A percentile compares a stretch with the other conserved stretches of the same genome.
Evolutionary conservation across 371 early-diverging fungal species (phyloP).

Genomic region (Nematocida displodere): DNA sequence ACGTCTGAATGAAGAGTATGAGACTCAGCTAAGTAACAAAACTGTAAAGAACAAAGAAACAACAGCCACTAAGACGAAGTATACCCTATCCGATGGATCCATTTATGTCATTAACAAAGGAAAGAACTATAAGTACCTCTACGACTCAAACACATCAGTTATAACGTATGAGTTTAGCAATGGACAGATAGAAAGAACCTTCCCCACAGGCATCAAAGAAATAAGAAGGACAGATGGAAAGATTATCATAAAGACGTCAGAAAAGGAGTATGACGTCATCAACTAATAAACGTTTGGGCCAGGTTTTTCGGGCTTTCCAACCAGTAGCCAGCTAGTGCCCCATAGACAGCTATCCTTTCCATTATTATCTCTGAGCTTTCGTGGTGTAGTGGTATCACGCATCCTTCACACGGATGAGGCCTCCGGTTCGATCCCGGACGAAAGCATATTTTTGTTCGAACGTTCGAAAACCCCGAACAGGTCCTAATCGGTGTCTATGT

Average conservation of each 20-base stretch:
- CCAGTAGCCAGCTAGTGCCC: too few relatives aligned
- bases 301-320: background rate
- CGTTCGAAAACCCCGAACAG: too few relatives aligned
- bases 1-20: slow-evolving; percentile 60
- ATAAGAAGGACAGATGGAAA: slow-evolving; percentile 64
- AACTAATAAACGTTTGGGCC: background rate
- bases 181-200: slow-evolving; percentile 66
- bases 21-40: slow-evolving; percentile 56
- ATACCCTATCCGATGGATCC: slow-evolving; percentile 64
- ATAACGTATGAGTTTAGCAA: slow-evolving; percentile 67
- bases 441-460: slow-evolving; percentile 57
- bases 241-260: slow-evolving; percentile 60
- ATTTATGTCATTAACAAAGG: slow-evolving; percentile 62
- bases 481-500: background rate
- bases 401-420: slow-evolving; percentile 66
- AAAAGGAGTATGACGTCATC: slow-evolving; percentile 64
- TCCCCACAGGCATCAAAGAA: slow-evolving; percentile 65
- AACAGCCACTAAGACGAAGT: slow-evolving; percentile 59
- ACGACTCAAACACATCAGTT: slow-evolving; percentile 62
- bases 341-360: too few relatives aligned
- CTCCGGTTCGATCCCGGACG: slow-evolving; percentile 65
- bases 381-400: slow-evolving; percentile 67
- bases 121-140: slow-evolving; percentile 65
- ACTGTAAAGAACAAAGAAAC: slow-evolving; percentile 62
- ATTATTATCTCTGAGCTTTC: slow-evolving; percentile 51